phyloP scores from a whole-genome alignment of 75 land plant genomes.

The Chamaecyparis obtusa region DNA sequence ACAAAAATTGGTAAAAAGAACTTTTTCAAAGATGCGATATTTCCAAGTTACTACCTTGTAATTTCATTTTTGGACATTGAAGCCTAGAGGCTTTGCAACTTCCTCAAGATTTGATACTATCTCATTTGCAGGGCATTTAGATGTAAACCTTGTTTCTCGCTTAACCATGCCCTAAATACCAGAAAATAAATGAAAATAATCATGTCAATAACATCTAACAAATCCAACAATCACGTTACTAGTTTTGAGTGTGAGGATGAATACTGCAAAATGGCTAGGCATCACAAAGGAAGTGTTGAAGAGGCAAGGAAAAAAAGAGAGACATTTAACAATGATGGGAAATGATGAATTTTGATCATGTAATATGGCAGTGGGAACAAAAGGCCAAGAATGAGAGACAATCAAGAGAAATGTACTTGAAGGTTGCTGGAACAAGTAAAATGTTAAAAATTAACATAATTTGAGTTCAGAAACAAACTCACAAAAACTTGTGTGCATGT shows the following conservation, averaged over 20 bases:
- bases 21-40: background rate
- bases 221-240: background rate
- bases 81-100: conserved; percentile 80
- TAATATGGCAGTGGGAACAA: background rate
- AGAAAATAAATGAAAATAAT: background rate
- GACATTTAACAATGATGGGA: background rate
- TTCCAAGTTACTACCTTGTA: conserved; percentile 47
- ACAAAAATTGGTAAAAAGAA: background rate
- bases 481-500: background rate
- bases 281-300: background rate
- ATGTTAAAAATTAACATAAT: background rate
- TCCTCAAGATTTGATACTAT: conserved; percentile 74
- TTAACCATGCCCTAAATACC: conserved; percentile 25
- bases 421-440: background rate
- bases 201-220: background rate
- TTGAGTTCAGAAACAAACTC: background rate
- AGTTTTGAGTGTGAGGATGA: background rate
- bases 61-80: conserved; percentile 56
- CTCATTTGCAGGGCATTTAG: conserved; percentile 63
- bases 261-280: background rate
- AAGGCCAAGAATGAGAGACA: background rate
- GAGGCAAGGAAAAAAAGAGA: background rate
- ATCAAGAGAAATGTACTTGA: background rate
- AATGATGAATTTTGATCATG: background rate
- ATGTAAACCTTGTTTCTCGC: conserved; percentile 77